Evolutionary conservation across 2,329 filamentous ascomycete species (phyloP), one percentile per base, ranked within the genome.

Genomic region (Dichotomopilus funicola): DNA sequence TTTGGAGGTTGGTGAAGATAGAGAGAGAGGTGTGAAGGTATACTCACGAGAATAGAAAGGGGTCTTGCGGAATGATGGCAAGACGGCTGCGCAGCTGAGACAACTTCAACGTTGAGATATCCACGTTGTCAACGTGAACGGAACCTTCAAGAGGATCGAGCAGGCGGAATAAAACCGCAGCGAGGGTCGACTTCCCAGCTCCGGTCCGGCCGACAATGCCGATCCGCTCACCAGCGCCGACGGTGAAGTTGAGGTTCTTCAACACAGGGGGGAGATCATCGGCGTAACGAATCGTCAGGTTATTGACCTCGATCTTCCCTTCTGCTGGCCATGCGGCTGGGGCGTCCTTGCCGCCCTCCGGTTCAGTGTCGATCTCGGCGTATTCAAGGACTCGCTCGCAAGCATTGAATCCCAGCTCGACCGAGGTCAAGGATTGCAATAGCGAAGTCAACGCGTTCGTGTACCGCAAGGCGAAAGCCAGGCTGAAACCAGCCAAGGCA

Each of bases 11-110:
- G 19, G 19, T 27, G 19, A 27, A 27, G 19, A 27, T 27, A 27
- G 19, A 40, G 19, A n/a, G 37, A 34, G 5, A 4, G 31, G 31
- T 9, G 11, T 10, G 11, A 10, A 8, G 34, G 13, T 13, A 33
- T 33, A 34, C 59, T 59, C 53, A 62, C 51, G 79, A 78, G 73
- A 86, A 86, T 4, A 87, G 72, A 1, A 83, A 85, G 0, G 83
- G 83, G 56, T 87, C 83, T 65, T 87, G 83, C 0, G 83, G 83
- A 55, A 87, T 86, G 63, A 86, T 86, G 44, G 80, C 78, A 6
- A 87, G 72, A 33, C 82, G 76, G 48, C 78, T 81, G 8, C 83
- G 75, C 11, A 87, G 71, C 63, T 85, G 79, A 50, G 79, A 75
- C 4, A 86, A 75, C 42, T 82, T 82, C 57, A 86, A 75, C 3